phyloP scores from a whole-genome alignment of 1,139 yeast genomes.

The Hansenula anomala region DNA sequence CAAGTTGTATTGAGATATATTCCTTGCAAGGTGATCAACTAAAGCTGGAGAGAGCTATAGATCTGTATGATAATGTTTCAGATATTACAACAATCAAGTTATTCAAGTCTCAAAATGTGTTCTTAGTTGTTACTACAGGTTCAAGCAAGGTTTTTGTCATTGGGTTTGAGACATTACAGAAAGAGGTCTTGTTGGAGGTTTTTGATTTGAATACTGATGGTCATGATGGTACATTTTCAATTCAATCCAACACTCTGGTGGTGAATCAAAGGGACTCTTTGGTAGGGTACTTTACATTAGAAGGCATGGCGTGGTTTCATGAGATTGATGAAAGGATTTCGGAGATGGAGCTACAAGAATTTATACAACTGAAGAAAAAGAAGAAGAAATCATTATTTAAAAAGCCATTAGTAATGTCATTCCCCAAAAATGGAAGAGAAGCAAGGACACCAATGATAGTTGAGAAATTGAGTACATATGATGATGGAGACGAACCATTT shows the following conservation, averaged over 20 bases:
- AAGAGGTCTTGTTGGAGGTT: constrained; percentile 8
- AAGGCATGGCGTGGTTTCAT: too few relatives aligned
- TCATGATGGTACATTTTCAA: constrained; percentile 3
- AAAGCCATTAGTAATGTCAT: constrained; percentile 6
- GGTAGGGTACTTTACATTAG: constrained; percentile 11
- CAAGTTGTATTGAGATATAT: neutral
- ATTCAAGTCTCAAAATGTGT: constrained; percentile 2
- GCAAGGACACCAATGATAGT: constrained; percentile 13
- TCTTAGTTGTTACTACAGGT: constrained; percentile 11
- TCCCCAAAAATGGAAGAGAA: constrained; percentile 5
- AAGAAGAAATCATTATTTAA: constrained; percentile 8
- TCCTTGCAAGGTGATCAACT: neutral
- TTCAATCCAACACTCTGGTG: constrained; percentile 11
- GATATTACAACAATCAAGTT: constrained; percentile 12
- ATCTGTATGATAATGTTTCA: constrained; percentile 10
- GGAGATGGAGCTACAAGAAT: too few relatives aligned
- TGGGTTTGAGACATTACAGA: constrained; percentile 8
- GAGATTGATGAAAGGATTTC: too few relatives aligned
- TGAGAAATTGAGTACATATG: constrained; percentile 8
- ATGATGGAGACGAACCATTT: constrained; percentile 2
- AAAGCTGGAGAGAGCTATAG: neutral
- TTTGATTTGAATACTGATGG: constrained; percentile 5
- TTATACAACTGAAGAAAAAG: constrained; percentile 2
- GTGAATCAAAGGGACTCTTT: constrained; percentile 5
- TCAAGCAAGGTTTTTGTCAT: constrained; percentile 11